Conservation (phyloP, 805 yeast genomes). For the Tanozyma kutaoensis region DNA sequence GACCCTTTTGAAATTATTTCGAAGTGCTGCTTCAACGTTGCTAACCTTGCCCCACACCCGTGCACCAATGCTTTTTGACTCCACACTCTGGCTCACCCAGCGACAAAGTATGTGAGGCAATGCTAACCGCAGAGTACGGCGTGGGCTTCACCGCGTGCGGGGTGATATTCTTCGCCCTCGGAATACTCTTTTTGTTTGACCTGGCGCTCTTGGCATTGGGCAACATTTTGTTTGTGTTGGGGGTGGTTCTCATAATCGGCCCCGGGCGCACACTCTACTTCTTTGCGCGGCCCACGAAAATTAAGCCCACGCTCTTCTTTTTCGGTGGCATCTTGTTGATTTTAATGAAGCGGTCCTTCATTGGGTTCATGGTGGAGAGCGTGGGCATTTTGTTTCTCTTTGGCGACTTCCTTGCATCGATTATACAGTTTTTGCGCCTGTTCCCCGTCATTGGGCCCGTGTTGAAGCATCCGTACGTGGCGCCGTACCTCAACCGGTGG, state of each 20-base stretch:
- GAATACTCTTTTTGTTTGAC: slow-evolving; percentile 78
- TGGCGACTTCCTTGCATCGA: slow-evolving; percentile 84
- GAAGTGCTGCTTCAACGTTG: too few species aligned
- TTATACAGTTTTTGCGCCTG: slow-evolving; percentile 75
- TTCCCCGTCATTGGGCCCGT: slow-evolving; percentile 81
- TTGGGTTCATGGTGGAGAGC: slow-evolving; percentile 76
- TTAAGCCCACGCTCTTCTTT: slow-evolving; percentile 79
- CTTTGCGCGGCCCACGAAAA: slow-evolving; percentile 76
- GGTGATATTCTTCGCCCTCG: slow-evolving; percentile 62
- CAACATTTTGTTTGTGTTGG: slow-evolving; percentile 67
- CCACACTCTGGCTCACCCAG: slow-evolving; percentile 55
- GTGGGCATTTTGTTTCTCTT: slow-evolving; percentile 84
- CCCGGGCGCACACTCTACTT: slow-evolving; percentile 70
- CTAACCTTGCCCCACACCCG: too few species aligned
- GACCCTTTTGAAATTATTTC: too few species aligned
- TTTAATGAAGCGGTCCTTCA: slow-evolving; percentile 59
- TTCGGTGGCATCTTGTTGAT: slow-evolving; percentile 64
- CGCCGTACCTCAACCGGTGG: slow-evolving; percentile 45
- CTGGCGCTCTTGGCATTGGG: slow-evolving; percentile 84
- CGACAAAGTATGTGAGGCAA: slow-evolving; percentile 44
- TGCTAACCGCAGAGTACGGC: slow-evolving; percentile 50
- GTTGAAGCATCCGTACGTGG: slow-evolving; percentile 66
- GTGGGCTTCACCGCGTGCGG: slow-evolving; percentile 89
- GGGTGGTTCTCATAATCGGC: slow-evolving; percentile 78
- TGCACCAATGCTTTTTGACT: slow-evolving; percentile 9